A percentile compares a stretch with the other conserved stretches of the same genome.
phyloP scores from a whole-genome alignment of 208 protist species.

The Leishmania braziliensis region DNA sequence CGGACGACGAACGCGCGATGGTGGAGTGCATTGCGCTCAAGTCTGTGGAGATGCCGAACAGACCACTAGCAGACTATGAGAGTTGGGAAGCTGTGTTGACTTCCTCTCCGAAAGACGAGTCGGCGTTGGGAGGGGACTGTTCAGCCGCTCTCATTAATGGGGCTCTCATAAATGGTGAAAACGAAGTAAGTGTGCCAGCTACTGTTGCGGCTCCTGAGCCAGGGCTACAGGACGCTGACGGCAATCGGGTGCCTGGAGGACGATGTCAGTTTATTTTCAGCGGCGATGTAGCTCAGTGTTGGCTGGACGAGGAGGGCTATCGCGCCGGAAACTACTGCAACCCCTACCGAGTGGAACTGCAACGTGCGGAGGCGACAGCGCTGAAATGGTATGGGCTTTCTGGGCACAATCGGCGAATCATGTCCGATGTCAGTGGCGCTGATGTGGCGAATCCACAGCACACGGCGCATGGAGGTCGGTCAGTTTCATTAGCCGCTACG shows the following conservation, averaged over 20 bases:
- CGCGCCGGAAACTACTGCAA: slow-evolving; percentile 10
- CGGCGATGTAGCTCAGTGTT: slow-evolving; percentile 25
- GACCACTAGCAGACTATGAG: background rate
- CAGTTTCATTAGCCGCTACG: background rate
- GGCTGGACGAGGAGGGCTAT: slow-evolving; percentile 19
- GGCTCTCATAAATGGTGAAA: background rate
- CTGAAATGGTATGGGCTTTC: slow-evolving; percentile 22
- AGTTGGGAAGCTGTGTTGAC: background rate
- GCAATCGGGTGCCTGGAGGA: background rate
- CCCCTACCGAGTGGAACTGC: slow-evolving; percentile 1
- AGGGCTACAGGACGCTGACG: background rate
- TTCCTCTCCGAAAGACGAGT: background rate
- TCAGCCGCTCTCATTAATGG: background rate
- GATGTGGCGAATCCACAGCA: background rate
- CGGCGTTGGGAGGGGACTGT: background rate
- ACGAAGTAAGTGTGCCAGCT: background rate
- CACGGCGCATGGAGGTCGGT: background rate
- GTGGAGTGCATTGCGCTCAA: background rate
- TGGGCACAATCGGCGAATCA: background rate
- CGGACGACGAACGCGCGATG: slow-evolving; percentile 9
- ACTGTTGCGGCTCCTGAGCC: background rate
- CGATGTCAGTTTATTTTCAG: slow-evolving; percentile 8
- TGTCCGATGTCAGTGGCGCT: background rate
- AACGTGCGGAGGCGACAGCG: background rate
- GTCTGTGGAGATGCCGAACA: background rate